Base-by-base conservation (phyloP, 768 basidiomycete genomes). In the Suillus subluteus region DNA sequence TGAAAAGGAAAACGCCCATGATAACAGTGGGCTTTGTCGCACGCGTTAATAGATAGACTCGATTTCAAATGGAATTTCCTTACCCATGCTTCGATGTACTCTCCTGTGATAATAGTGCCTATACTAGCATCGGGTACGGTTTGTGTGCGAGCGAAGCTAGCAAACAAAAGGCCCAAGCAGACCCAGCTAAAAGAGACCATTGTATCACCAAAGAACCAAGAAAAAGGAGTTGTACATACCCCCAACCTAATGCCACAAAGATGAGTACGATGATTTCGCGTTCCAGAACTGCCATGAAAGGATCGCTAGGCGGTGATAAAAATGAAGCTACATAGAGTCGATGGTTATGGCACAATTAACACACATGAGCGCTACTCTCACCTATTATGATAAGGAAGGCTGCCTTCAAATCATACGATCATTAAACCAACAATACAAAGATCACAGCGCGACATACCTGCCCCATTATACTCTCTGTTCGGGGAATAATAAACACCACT, bases 201-300 rank as follows among this genome's bases (percentile, higher is more conserved):
- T 58, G 44, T 63, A 18, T 6, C 58, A 16, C 21, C 9, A 5
- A 58, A 26, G 13, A 50, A 6, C 6, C 5, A 12, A 41, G 0
- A 21, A 6, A 50, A 64, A 40, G 6, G 38, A 43, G 6, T 23
- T 18, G 21, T n/a, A 83, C 87, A 73, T 68, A 89, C 89, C 84
- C 90, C 89, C 89, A 92, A 35, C 82, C 80, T 11, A 81, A 23
- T 2, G 79, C 68, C 0, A 83, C 83, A 56, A 88, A 86, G 0
- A 80, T 23, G 6, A 91, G 66, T 43, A 88, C 84, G 7, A 85
- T 78, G 11, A 85, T 54, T 71, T 92, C 90, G 2, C 89, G 86
- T 71, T 92, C 91, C 16, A 91, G 72, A 4, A 89, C 88, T 5
- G 83, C 80, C n/a, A 90, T 78, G 70, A 92, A 91, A 1, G 90